Conservation (phyloP, 371 early-diverging fungal genomes). For the Catenaria anguillulae region DNA sequence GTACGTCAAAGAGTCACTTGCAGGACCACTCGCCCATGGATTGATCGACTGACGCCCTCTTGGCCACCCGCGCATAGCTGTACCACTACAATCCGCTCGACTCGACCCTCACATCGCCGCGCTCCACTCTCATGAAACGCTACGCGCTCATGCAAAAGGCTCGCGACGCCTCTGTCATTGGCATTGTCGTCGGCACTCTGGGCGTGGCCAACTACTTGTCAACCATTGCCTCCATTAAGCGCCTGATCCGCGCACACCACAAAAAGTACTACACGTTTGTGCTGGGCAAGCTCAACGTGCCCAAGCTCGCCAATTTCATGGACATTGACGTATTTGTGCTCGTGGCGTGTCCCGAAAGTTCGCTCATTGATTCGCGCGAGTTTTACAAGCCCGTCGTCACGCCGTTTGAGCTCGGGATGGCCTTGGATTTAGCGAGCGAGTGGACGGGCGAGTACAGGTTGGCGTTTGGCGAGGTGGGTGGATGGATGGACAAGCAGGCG, state of each 20-base stretch:
- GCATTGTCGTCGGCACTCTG: constrained; percentile 89
- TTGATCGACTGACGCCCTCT: no score
- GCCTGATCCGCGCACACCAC: constrained; percentile 49
- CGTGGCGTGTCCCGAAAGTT: constrained; percentile 87
- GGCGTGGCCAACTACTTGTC: constrained; percentile 66
- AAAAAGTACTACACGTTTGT: constrained; percentile 80
- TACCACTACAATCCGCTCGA: constrained; percentile 50
- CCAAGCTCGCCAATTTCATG: constrained; percentile 88
- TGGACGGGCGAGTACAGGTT: constrained; percentile 66
- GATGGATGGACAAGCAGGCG: constrained; percentile 17
- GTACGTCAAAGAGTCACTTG: no score
- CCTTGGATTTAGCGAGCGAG: constrained; percentile 43
- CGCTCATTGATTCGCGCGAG: constrained; percentile 79
- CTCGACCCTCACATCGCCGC: constrained; percentile 30
- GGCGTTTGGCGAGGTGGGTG: constrained; percentile 48
- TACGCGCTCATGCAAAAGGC: constrained; percentile 68
- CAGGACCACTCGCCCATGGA: no score
- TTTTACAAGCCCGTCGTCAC: constrained; percentile 84
- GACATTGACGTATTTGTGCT: constrained; percentile 84
- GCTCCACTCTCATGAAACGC: constrained; percentile 51
- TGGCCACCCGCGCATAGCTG: no score
- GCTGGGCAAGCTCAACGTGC: constrained; percentile 85
- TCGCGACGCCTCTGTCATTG: constrained; percentile 80
- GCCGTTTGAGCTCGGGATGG: constrained; percentile 75
- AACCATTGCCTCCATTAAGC: constrained; percentile 62